Conservation (phyloP, 306 rosid species). For the Quercus variabilis region DNA sequence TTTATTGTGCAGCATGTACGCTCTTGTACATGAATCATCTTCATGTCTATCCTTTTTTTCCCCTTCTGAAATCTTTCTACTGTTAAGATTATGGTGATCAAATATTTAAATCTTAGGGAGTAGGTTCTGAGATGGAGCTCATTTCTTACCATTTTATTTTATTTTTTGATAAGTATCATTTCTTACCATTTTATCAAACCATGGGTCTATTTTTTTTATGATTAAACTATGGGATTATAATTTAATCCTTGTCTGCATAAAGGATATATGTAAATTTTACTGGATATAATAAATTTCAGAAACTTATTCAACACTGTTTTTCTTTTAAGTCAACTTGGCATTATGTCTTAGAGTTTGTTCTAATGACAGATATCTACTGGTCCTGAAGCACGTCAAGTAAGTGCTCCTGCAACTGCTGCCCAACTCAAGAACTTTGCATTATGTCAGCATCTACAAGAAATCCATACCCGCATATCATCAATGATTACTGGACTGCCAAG, state of each 20-base stretch:
- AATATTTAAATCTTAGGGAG: too few species aligned
- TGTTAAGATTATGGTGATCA: too few species aligned
- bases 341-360: slow-evolving; percentile 15
- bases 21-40: too few species aligned
- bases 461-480: slow-evolving; percentile 67
- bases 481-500: slow-evolving; percentile 70
- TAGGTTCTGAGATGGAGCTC: too few species aligned
- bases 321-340: background rate
- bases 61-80: too few species aligned
- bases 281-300: background rate
- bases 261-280: background rate
- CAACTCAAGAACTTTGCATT: slow-evolving; percentile 85
- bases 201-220: background rate
- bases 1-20: too few species aligned
- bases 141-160: too few species aligned
- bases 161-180: too few species aligned
- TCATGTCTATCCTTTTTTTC: too few species aligned
- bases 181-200: too few species aligned
- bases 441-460: slow-evolving; percentile 94
- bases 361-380: slow-evolving; percentile 87
- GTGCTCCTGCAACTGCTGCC: slow-evolving; percentile 85
- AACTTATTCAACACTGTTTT: slow-evolving; percentile 8
- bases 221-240: background rate
- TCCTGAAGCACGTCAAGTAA: slow-evolving; percentile 94
- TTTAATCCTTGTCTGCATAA: background rate